Conservation (phyloP, 2,329 filamentous ascomycete genomes). For the Stagonosporopsis tanaceti region DNA sequence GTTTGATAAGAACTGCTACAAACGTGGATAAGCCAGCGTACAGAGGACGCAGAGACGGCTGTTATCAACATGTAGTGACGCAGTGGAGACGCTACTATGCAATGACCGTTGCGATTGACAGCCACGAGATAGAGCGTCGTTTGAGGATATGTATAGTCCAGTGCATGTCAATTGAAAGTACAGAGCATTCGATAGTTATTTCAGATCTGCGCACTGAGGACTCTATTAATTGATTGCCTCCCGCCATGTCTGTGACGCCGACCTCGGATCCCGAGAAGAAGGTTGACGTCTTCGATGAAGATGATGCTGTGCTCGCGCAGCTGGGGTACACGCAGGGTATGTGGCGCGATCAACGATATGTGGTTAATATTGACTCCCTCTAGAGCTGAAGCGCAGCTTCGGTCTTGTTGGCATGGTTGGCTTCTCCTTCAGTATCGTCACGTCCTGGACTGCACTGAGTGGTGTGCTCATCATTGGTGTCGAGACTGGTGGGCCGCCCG, state of each 20-base stretch:
- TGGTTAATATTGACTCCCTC: slow-evolving; percentile 11
- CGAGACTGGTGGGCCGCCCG: slow-evolving; percentile 63
- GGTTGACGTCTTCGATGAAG: slow-evolving; percentile 35
- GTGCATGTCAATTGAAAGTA: not conserved
- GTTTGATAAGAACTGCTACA: slow-evolving; percentile 30
- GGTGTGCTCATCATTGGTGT: slow-evolving; percentile 66
- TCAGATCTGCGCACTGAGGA: not conserved
- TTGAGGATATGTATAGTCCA: slow-evolving; percentile 8
- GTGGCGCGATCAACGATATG: not conserved
- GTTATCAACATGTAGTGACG: slow-evolving; percentile 23
- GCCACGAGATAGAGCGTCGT: slow-evolving; percentile 10
- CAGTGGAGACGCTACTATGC: slow-evolving; percentile 16
- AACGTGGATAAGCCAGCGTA: slow-evolving; percentile 9
- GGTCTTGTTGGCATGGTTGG: slow-evolving; percentile 61
- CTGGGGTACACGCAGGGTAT: slow-evolving; percentile 53
- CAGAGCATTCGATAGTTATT: not conserved
- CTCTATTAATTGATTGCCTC: not conserved
- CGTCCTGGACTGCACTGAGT: slow-evolving; percentile 65
- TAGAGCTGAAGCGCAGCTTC: slow-evolving; percentile 62
- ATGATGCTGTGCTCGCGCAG: slow-evolving; percentile 52
- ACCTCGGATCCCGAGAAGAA: slow-evolving; percentile 32
- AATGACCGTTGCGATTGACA: slow-evolving; percentile 20
- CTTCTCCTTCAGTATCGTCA: slow-evolving; percentile 67
- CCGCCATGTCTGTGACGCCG: slow-evolving; percentile 21
- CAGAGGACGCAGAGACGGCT: slow-evolving; percentile 5